Evolutionary conservation across 352 stramenopile species (phyloP).

Genomic region (Phytophthora vignae): DNA sequence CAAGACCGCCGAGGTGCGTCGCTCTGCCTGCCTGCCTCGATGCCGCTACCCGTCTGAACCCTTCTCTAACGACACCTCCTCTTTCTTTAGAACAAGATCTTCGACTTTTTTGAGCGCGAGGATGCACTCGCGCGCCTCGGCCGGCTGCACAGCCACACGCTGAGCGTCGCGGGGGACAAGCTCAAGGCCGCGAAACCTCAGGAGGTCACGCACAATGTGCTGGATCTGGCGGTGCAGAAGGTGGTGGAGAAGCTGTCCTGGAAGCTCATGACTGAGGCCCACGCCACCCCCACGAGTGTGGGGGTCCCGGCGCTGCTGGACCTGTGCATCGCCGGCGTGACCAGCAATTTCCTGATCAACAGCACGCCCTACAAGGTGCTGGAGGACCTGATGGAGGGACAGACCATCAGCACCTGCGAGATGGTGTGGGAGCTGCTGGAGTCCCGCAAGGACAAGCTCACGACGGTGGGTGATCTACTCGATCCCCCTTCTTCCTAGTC

Average conservation of each 20-base stretch:
- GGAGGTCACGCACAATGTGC: slow-evolving; percentile 65
- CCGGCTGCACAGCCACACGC: slow-evolving; percentile 51
- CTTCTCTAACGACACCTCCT: slow-evolving; percentile 12
- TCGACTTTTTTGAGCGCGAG: slow-evolving; percentile 59
- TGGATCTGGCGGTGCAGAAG: slow-evolving; percentile 84
- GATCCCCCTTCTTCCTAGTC: neutral
- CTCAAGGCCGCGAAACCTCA: slow-evolving; percentile 41
- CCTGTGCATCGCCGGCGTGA: slow-evolving; percentile 83
- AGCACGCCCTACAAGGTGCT: slow-evolving; percentile 87
- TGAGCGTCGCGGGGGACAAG: slow-evolving; percentile 41
- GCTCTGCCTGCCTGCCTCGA: slow-evolving; percentile 1
- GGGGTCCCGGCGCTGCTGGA: slow-evolving; percentile 79
- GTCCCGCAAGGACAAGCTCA: slow-evolving; percentile 77
- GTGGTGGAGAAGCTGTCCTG: slow-evolving; percentile 84
- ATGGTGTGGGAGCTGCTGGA: slow-evolving; percentile 87
- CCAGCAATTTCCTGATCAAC: slow-evolving; percentile 65
- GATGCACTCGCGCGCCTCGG: slow-evolving; percentile 66
- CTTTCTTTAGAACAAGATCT: slow-evolving; percentile 54
- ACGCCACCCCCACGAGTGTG: slow-evolving; percentile 62
- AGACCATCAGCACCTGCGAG: slow-evolving; percentile 89
- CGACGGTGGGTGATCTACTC: slow-evolving; percentile 37
- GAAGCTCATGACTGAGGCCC: slow-evolving; percentile 69
- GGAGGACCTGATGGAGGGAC: slow-evolving; percentile 87
- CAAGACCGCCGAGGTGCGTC: slow-evolving; percentile 63
- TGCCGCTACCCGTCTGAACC: neutral